A percentile compares a stretch with the other conserved stretches of the same genome.
Evolutionary conservation across 257 asterid genomes (phyloP).

Genomic region (Parsonsia alboflavescens): DNA sequence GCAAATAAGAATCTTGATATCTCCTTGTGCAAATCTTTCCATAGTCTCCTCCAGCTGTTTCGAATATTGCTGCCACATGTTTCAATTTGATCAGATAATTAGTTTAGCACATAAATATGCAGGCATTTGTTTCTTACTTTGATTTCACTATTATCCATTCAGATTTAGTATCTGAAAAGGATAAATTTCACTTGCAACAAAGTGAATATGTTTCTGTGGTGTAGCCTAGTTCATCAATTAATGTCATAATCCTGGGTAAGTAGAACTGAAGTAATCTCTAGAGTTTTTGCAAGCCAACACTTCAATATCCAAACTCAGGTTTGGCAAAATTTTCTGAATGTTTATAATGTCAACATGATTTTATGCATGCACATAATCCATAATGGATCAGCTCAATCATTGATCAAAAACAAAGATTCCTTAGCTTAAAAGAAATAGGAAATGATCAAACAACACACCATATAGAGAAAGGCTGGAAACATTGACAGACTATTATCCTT

Average conservation of each 20-base stretch:
- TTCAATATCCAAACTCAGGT: background rate
- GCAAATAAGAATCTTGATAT: constrained; percentile 79
- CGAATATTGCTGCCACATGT: constrained; percentile 78
- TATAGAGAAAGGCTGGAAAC: background rate
- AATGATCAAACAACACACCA: background rate
- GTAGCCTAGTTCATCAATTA: background rate
- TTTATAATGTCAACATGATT: background rate
- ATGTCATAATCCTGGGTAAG: background rate
- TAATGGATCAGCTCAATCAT: background rate
- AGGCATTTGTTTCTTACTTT: background rate
- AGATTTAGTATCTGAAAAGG: background rate
- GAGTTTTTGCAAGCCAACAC: background rate
- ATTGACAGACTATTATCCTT: background rate
- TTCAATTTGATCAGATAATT: constrained; percentile 18
- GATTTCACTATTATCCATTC: background rate
- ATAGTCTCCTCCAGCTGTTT: constrained; percentile 94
- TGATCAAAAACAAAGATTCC: background rate
- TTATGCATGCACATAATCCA: background rate
- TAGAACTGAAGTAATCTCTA: background rate
- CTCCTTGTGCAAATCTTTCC: constrained; percentile 81
- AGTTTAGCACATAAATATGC: background rate
- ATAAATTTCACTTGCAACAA: background rate
- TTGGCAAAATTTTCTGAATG: background rate
- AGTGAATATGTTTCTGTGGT: background rate
- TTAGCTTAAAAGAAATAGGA: background rate